Evolutionary conservation across 176 grass and related monocot species (phyloP), one percentile per base, ranked within the genome.

Genomic region (Raddia distichophylla): DNA sequence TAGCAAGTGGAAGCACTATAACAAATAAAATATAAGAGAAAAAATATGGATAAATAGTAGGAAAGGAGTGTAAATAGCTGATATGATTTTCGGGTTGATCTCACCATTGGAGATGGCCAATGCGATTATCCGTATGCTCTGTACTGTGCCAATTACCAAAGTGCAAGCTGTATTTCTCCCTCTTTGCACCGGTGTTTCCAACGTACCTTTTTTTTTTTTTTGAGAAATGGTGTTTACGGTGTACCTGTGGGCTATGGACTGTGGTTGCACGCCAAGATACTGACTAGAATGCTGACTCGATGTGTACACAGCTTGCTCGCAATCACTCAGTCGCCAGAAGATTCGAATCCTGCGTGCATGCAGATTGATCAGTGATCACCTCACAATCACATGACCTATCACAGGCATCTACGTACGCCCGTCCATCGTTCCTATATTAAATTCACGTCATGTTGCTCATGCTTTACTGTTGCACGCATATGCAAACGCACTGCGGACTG

Each of bases 331-430:
- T 64, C 59, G 16, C 49, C 76, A 80, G 67, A 58, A 64, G 67
- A 86, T 73, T 64, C 10, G 40, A 65, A 86, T 74, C 49, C 17
- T 66, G 76, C 68, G 34, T 20, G 57, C 67, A 64, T 69, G 40
- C 63, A 44, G 4, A 9, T 12, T 64, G 80, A 53, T 50, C 71
- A 9, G 12, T 64, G 80, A 53, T 50, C 71, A 56, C 20, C 65
- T 64, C 46, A 72, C 83, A 45, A 40, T 64, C 46, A 72, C 83
- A 45, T 73, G 67, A 42, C 63, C 66, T 85, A 71, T 71, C 55
- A 11, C 63, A 66, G 9, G 19, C 55, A 74, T 73, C 69, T 22
- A 63, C 16, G 47, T 8, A 19, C 5, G 5, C 32, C 37, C 16
- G 19, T 20, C 16, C 50, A 13, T 13, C 66, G 46, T 47, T 47